These are phyloP conservation scores for Hirsutella thompsonii DNA, from an alignment of 2,329 filamentous ascomycete genomes.

Conservation along the genomic window DNA sequence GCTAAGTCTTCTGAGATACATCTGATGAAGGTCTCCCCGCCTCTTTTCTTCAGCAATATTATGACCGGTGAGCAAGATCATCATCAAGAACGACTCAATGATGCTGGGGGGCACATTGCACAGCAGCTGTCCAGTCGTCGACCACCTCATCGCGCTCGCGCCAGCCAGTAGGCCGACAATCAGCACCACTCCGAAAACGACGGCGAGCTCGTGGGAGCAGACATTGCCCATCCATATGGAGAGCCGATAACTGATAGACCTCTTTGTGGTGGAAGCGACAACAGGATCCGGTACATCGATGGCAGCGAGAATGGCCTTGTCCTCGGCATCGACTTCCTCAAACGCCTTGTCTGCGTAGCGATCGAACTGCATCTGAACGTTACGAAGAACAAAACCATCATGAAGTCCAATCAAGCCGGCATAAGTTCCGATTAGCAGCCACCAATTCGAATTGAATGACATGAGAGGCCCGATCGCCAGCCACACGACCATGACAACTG, in stretches of 20 bases:
- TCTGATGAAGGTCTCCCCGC: conserved; percentile 15
- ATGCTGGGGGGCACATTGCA: conserved; percentile 12
- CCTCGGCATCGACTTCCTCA: conserved; percentile 4
- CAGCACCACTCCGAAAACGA: conserved; percentile 7
- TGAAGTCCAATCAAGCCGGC: conserved; percentile 30
- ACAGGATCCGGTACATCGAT: conserved; percentile 4
- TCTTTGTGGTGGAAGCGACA: neutral
- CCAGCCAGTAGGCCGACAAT: conserved; percentile 9
- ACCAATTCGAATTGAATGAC: conserved; percentile 29
- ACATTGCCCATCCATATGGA: conserved; percentile 9
- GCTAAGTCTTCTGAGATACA: conserved; percentile 23
- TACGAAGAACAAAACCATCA: conserved; percentile 31
- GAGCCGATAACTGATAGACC: conserved; percentile 7
- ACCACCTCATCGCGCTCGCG: conserved; percentile 11
- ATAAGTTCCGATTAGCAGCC: conserved; percentile 33
- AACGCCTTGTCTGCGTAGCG: conserved; percentile 9
- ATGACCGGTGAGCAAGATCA: conserved; percentile 13
- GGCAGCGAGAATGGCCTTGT: conserved; percentile 6
- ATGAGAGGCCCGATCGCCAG: conserved; percentile 23
- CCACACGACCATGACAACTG: conserved; percentile 23
- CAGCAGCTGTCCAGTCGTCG: conserved; percentile 10
- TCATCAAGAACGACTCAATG: conserved; percentile 13
- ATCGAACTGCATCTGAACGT: conserved; percentile 20
- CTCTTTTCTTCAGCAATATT: conserved; percentile 9
- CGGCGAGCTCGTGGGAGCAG: conserved; percentile 9